phyloP scores from a whole-genome alignment of 2,329 filamentous ascomycete genomes.

The Ceratocystis alfenasii region DNA sequence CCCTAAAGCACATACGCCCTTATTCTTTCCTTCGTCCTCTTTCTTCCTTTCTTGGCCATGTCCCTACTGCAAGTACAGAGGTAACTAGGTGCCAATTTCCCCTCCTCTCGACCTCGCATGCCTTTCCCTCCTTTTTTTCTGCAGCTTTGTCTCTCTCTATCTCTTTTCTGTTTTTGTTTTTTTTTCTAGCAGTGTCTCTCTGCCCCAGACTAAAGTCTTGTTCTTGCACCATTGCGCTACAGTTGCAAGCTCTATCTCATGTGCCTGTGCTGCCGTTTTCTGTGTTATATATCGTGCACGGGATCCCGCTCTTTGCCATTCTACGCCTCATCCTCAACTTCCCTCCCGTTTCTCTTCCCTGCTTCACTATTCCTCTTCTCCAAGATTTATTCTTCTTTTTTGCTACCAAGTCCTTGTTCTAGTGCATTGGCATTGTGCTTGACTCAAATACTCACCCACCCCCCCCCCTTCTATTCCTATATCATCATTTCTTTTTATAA shows the following conservation, averaged over 20 bases:
- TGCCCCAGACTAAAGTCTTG: neutral
- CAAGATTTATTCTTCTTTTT: neutral
- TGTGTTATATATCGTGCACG: slow-evolving; percentile 16
- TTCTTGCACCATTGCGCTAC: neutral
- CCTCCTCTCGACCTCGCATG: slow-evolving; percentile 22
- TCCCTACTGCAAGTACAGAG: neutral
- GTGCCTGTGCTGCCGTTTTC: neutral
- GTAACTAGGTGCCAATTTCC: slow-evolving; percentile 16
- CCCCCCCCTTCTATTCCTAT: slow-evolving; percentile 11
- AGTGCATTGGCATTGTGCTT: slow-evolving; percentile 10
- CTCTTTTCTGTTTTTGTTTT: neutral
- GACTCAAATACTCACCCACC: slow-evolving; percentile 15
- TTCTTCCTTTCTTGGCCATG: neutral
- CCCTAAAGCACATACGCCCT: neutral
- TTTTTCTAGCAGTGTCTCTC: neutral
- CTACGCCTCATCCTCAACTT: neutral
- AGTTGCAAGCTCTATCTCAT: neutral
- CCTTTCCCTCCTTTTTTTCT: neutral
- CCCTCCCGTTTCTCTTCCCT: slow-evolving; percentile 1
- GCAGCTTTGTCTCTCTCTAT: neutral
- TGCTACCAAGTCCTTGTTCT: neutral
- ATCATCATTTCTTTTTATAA: slow-evolving; percentile 11
- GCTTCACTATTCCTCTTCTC: slow-evolving; percentile 2
- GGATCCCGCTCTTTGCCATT: slow-evolving; percentile 9
- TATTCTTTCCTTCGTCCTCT: neutral